Base-by-base conservation (phyloP, 352 stramenopile species). In the Peronospora destructor region DNA sequence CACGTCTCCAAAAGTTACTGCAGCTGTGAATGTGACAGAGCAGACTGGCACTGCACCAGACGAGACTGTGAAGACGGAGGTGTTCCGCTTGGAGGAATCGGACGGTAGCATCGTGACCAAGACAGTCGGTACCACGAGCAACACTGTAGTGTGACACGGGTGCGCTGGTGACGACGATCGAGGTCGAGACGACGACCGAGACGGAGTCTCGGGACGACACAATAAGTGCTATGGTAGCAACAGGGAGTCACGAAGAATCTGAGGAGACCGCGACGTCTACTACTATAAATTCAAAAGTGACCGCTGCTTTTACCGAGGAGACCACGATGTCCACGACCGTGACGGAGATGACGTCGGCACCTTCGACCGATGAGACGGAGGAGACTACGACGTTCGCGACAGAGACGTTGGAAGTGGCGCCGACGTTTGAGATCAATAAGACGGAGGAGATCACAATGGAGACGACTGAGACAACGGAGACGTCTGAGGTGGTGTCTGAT, bases 31-130 rank as follows among this genome's bases (percentile, higher is more conserved):
- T 45, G 35, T 46, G 17, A 40, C 11, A 14, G 36, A 45, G 36
- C 16, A 45, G 36, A 21, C 46, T 30, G 11, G 16, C 6, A 16
- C 35, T 21, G 3, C 26, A 9, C 10, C n/a, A 6, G 35, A 10
- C 9, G 37, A 53, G 44, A 36, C 52, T 36, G 37, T 48, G 8
- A 30, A 30, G 26, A 10, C 26, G 5, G 26, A 30, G 8, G 26
- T 30, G 26, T 10, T 30, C 4, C 35, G 35, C 50, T 59, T 28
- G 42, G 43, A 53, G 17, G 36, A 49, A 35, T 34, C 49, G 2
- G 40, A 56, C 23, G 49, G 33, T n/a, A 56, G 32, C 26, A 53
- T 53, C 43, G 43, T 59, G 36, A 53, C 43, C 29, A 59, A 52
- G 35, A 59, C 41, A 35, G 30, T 59, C 6, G 35, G 50, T 10